Percentiles rank a stretch among this genome's conserved stretches.
Conservation (phyloP, 306 rosid genomes). For the Prunus padus region DNA sequence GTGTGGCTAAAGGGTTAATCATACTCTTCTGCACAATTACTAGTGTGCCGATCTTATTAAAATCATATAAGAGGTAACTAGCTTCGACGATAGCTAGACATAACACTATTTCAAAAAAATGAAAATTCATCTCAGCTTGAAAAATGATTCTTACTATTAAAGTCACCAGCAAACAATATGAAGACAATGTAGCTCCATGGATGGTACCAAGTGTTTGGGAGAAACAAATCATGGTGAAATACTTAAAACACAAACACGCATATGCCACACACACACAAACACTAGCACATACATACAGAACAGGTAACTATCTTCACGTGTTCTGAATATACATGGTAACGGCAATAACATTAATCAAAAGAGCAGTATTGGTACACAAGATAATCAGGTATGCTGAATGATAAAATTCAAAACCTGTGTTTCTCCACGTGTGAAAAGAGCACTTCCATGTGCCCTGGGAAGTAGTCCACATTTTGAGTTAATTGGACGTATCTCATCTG, state of each 20-base stretch:
- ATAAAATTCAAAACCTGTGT: slow-evolving; percentile 64
- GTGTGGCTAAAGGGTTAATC: background rate
- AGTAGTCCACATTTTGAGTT: slow-evolving; percentile 79
- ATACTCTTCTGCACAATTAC: background rate
- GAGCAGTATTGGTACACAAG: slow-evolving; percentile 2
- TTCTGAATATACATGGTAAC: background rate
- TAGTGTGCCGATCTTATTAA: background rate
- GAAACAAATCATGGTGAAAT: background rate
- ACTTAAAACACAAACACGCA: background rate
- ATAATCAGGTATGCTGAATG: background rate
- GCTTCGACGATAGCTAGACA: background rate
- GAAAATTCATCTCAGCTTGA: background rate
- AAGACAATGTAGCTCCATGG: background rate
- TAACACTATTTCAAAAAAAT: background rate
- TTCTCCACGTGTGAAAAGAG: slow-evolving; percentile 97
- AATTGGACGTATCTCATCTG: slow-evolving; percentile 74
- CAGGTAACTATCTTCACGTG: background rate
- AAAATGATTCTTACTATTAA: slow-evolving; percentile 1
- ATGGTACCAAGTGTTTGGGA: background rate
- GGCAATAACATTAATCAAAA: background rate
- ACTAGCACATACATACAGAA: background rate
- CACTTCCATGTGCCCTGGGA: slow-evolving; percentile 98
- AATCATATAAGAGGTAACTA: background rate
- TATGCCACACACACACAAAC: background rate
- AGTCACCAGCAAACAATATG: background rate